Evolutionary conservation across 139 green algal species (phyloP).

Genomic region (Trebouxia sp.): DNA sequence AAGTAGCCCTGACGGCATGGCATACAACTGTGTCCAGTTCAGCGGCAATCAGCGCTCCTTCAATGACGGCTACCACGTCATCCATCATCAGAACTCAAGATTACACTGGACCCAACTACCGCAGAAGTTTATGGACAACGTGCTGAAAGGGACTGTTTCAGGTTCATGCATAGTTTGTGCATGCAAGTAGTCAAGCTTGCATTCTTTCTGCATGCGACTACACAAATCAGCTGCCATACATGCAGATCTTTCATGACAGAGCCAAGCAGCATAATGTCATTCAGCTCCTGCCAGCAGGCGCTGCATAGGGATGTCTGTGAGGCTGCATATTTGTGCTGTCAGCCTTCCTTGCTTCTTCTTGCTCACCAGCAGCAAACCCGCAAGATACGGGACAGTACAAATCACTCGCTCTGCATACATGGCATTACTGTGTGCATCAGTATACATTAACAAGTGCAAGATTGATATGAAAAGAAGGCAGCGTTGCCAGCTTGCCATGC

Average conservation of each 20-base stretch:
- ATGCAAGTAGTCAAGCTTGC: neutral
- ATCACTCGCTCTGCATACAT: too few species aligned
- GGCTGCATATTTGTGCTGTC: too few species aligned
- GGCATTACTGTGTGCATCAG: too few species aligned
- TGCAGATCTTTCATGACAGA: too few species aligned
- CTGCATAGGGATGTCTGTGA: too few species aligned
- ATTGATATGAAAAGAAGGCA: neutral
- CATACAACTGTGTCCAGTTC: slow-evolving; percentile 84
- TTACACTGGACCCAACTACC: slow-evolving; percentile 86
- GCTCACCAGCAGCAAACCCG: too few species aligned
- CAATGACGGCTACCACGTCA: slow-evolving; percentile 91
- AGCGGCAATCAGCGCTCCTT: slow-evolving; percentile 80
- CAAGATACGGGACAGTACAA: too few species aligned
- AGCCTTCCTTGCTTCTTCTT: too few species aligned
- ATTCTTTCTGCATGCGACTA: too few species aligned
- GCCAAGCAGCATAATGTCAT: too few species aligned
- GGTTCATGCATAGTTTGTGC: neutral
- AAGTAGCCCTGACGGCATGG: slow-evolving; percentile 52
- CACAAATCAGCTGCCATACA: neutral
- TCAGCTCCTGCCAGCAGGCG: too few species aligned
- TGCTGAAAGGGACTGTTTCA: neutral
- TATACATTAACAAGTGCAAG: too few species aligned
- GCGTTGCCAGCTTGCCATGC: neutral
- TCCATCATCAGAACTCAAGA: slow-evolving; percentile 85
- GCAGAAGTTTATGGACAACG: slow-evolving; percentile 50